Evolutionary conservation across 2,329 filamentous ascomycete species (phyloP), one percentile per base, ranked within the genome.

Genomic region (Pyricularia sp.): DNA sequence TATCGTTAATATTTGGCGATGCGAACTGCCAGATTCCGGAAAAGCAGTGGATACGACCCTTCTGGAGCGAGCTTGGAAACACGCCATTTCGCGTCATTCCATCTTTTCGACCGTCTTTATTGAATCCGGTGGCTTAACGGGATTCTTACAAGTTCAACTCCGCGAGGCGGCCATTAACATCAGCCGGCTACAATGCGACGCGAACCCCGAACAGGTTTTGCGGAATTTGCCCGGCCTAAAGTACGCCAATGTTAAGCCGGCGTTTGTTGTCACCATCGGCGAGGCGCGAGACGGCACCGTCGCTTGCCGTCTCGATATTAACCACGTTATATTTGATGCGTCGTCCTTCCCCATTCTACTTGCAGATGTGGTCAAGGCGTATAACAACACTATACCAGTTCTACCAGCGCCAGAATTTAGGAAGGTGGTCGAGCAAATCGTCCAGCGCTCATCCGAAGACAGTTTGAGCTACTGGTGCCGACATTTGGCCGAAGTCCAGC

Each of bases 271-370:
- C 11, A 20, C 61, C 10, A 64, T 69, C 23, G 70, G 68, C 61
- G 65, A 69, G 12, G 67, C 69, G 33, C 42, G 31, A 0, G 31
- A 66, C 14, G 70, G 68, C 20, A 61, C 33, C 11, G 64, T 70
- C 26, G 31, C 64, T 2, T 58, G 71, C n/a, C 73, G 73, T 59
- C 68, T 79, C 23, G 75, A 77, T 23, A 73, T 79, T 71, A 79
- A 75, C 66, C 78, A 79, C 65, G 73, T 75, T 2, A 68, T 79
- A 14, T 75, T 75, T 1, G 78, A 80, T n/a, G 78, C 77, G 2
- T 72, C 74, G 31, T 78, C 78, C 0, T 73, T 75, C 5, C 65
- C 69, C 7, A 70, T 76, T 11, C 63, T 79, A 2, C 68, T 77
- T 2, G 66, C 69, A 2, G 75, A 76, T 10, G 68, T 78, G 2